Evolutionary conservation across 768 basidiomycete genomes (phyloP), one percentile per base, ranked within the genome.

Genomic region (Psilocybe cyanescens): DNA sequence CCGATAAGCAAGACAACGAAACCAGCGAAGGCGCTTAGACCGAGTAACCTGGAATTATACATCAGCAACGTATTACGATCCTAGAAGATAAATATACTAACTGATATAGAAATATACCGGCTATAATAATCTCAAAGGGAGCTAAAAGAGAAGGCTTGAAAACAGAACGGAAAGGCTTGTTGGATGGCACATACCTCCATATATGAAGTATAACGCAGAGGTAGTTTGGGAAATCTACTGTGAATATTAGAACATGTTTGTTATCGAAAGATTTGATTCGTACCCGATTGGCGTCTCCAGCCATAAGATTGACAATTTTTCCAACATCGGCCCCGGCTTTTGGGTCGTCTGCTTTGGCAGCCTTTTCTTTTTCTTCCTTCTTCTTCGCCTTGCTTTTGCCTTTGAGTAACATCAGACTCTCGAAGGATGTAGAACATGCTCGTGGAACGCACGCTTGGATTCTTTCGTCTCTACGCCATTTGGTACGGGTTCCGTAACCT

Each of bases 251-350:
- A n/a, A 52, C 37, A 12, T 16, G 37, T 7, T 17, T 28, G 28
- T n/a, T 28, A 37, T 12, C 7, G 41, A 41, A 45, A 29, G 33
- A n/a, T 19, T 47, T 3, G 14, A 30, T 14, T 70, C 75, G 41
- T 50, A 84, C 81, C 51, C 81, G 76, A 68, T 87, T 89, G 2
- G 88, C 86, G 70, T 94, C 92, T 6, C 85, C 86, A 12, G 91
- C 87, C 93, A 96, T 96, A 37, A 95, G 75, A 65, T 94, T 93
- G 57, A 95, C 92, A 55, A 96, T 92, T 72, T 95, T 95, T 11
- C 95, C 95, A 11, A 91, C 81, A 70, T 94, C 91, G 7, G 95
- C 95, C 14, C 92, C 91, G 0, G 89, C 83, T 65, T 85, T 89
- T 1, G 87, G 84, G 31, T 91, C 81, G 48, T 82, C 80, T 16